Evolutionary conservation across 805 yeast species (phyloP), one percentile per base, ranked within the genome.

Genomic region (Candida incommunis): DNA sequence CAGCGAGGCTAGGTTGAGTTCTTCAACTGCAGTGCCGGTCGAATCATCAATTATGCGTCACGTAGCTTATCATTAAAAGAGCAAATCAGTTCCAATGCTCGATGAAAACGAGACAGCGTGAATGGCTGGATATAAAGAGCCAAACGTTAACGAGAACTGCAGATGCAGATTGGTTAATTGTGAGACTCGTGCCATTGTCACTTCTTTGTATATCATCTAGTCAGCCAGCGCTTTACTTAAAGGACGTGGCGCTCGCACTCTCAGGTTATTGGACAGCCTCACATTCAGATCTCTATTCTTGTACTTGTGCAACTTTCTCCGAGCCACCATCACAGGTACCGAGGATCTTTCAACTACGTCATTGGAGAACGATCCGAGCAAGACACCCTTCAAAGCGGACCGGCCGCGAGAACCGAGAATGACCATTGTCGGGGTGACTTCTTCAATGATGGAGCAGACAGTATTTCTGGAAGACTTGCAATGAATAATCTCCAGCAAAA

Each of bases 281-380:
- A 57, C 62, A 27, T 77, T 67, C 59, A 76, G 72, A 25, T 72
- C 72, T 60, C 75, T 73, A 53, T 79, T 70, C 48, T 78, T 74
- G 50, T 78, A 70, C 63, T 80, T 80, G 65, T 80, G 80, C 55
- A 82, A 68, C 58, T 79, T 81, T 52, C 75, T 74, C 48, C 83
- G 69, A 20, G 82, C 90, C 42, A 81, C 88, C 90, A 81, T 81
- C 21, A 81, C 88, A 0, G 90, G 88, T 2, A 78, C 84, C 16
- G 78, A 65, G 53, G 80, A 74, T 58, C 78, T 76, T 16, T 84
- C 76, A 16, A 81, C 85, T 50, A 81, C 63, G 58, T 81, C 80
- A 53, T 81, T 81, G 2, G 85, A 78, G 47, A 82, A 68, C 2
- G 83, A 76, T 2, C 90, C 90, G 49, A 80, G 68, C 44, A 81